A percentile compares a stretch with the other conserved stretches of the same genome.
These are phyloP conservation scores for Raddia distichophylla DNA, from an alignment of 176 grass and related monocot species.

Conservation along the genomic window DNA sequence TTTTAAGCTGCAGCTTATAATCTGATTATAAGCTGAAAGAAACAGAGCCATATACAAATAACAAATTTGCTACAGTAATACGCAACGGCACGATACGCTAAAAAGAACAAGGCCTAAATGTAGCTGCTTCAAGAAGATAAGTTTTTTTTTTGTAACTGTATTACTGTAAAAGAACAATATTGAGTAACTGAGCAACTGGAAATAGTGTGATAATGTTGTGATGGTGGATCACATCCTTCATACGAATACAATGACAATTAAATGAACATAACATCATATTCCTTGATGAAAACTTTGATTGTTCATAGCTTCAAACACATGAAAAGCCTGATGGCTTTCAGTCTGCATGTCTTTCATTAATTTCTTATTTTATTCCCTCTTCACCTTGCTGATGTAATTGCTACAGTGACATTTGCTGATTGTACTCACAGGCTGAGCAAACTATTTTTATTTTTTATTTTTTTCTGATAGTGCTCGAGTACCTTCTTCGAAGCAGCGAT, in stretches of 20 bases:
- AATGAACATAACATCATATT: not conserved
- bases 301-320: not conserved
- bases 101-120: too few relatives aligned
- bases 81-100: too few relatives aligned
- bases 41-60: too few relatives aligned
- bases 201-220: not conserved
- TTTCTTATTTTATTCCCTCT: not conserved
- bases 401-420: not conserved
- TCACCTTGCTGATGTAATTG: conserved; percentile 6
- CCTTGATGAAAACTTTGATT: not conserved
- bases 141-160: not conserved
- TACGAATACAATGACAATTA: not conserved
- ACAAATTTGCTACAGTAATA: too few relatives aligned
- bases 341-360: not conserved
- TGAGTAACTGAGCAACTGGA: not conserved
- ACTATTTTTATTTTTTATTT: not conserved
- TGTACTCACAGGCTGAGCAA: not conserved
- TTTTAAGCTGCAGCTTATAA: too few relatives aligned
- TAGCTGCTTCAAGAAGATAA: not conserved
- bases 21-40: too few relatives aligned
- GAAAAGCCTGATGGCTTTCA: not conserved
- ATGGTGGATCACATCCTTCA: not conserved
- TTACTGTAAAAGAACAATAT: not conserved
- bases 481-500: conserved; percentile 77
- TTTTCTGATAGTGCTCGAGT: conserved; percentile 51